Base-by-base conservation (phyloP, 192 early-diverging fungal species). In the Gamsiella multidivaricata region DNA sequence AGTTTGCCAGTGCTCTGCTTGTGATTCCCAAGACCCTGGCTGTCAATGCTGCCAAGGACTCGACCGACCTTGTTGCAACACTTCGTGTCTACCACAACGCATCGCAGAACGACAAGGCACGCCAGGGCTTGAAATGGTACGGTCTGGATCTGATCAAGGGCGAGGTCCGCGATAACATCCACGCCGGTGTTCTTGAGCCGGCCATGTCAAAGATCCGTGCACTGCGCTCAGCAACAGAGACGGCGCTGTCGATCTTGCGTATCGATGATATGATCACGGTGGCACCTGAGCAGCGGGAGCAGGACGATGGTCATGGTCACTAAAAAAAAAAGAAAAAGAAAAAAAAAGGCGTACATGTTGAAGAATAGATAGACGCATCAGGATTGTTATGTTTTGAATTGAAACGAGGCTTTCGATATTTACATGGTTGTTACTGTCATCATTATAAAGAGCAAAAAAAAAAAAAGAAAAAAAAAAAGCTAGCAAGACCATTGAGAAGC, bases 1-100 rank as follows among this genome's bases (percentile, higher is more conserved):
- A 99, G 81, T 99, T 94, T 79, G 97, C 97, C 59, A 94, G 94
- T 66, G 91, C 96, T 6, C 85, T 99, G 47, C 85, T 99, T 54
- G 89, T 94, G 7, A 98, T 99, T 69, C 97, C 97, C 63, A 99
- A 99, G 88, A 96, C 95, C 26, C 84, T 99, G 23, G 94, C 97
- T 51, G 94, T 97, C 29, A 99, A 99, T 76, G 97, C 97, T 20
- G 97, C 97, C 57, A 98, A 98, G 82, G 96, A 99, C 82, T 95
- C 96, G 18, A 97, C 95, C 22, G 96, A 98, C 79, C 83, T 99
- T n/a, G 95, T 99, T 7, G 84, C 96, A n/a, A 97, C 97, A 68
- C 90, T 99, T 43, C 91, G 96, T 32, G 96, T 96, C 26, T 97
- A 94, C 85, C 97, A 99, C 83, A 91, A 96, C 45, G 92, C 94